Evolutionary conservation across 2,329 filamentous ascomycete species (phyloP).

Genomic region (Escovopsis weberi): DNA sequence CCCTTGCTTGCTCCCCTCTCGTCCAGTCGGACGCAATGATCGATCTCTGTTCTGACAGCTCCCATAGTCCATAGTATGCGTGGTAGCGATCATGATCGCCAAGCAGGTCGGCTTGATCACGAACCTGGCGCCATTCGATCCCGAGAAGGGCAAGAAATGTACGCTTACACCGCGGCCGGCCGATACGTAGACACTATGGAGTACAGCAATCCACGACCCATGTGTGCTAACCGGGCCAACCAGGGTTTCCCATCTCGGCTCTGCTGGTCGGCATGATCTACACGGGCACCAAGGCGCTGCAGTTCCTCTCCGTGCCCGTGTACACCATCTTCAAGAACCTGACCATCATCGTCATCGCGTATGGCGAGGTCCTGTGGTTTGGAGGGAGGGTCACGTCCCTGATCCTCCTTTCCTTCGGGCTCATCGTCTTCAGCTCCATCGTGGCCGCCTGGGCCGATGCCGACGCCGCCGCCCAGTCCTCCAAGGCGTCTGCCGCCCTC

Average conservation of each 20-base stretch:
- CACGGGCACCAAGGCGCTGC: slow-evolving; percentile 86
- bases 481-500: slow-evolving; percentile 57
- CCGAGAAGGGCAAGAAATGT: slow-evolving; percentile 88
- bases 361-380: slow-evolving; percentile 97
- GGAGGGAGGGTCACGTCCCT: slow-evolving; percentile 80
- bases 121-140: slow-evolving; percentile 68
- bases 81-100: slow-evolving; percentile 66
- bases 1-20: background rate
- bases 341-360: slow-evolving; percentile 96
- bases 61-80: slow-evolving; percentile 70
- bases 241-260: slow-evolving; percentile 92
- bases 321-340: slow-evolving; percentile 99
- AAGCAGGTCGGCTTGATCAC: slow-evolving; percentile 73
- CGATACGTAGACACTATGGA: background rate
- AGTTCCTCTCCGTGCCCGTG: slow-evolving; percentile 92
- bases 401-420: slow-evolving; percentile 80
- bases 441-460: slow-evolving; percentile 97
- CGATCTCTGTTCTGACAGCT: slow-evolving; percentile 5
- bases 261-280: slow-evolving; percentile 99
- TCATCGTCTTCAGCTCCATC: slow-evolving; percentile 92
- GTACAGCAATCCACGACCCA: background rate
- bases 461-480: slow-evolving; percentile 56
- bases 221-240: slow-evolving; percentile 9
- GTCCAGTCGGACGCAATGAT: background rate
- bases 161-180: slow-evolving; percentile 18